Conservation (phyloP, 768 basidiomycete genomes). For the Cantharellus anzutake region DNA sequence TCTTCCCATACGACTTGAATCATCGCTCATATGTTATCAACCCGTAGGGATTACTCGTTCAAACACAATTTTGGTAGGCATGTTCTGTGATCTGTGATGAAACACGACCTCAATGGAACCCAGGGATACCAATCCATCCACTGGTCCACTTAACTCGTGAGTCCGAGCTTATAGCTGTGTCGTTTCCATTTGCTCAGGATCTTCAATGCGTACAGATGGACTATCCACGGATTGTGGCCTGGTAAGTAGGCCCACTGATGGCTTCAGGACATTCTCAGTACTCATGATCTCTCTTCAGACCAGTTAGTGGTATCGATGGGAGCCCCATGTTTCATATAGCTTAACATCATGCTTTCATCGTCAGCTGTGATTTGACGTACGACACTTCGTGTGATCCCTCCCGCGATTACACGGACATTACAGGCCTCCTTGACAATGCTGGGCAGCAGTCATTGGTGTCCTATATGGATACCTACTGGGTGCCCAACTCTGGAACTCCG, state of each 20-base stretch:
- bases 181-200: not conserved
- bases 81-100: not conserved
- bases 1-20: not conserved
- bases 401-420: constrained; percentile 14
- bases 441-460: constrained; percentile 9
- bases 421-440: constrained; percentile 10
- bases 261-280: not conserved
- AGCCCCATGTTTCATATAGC: too few relatives aligned
- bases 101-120: not conserved
- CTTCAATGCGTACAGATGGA: constrained; percentile 4
- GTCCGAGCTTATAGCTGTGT: constrained; percentile 19
- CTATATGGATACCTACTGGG: constrained; percentile 12
- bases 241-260: constrained; percentile 15
- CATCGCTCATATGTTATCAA: not conserved
- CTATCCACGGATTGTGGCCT: constrained; percentile 38
- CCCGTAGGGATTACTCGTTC: constrained; percentile 35
- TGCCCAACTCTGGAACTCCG: not conserved
- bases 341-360: too few relatives aligned
- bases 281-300: not conserved
- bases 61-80: constrained; percentile 39
- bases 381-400: constrained; percentile 14
- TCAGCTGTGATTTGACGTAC: constrained; percentile 12
- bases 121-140: constrained; percentile 38
- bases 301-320: not conserved
- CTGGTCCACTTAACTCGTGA: constrained; percentile 49